Percentiles rank a stretch among this genome's conserved stretches.
These are phyloP conservation scores for Citrus unshiu DNA, from an alignment of 345 rosid species.

Conservation along the genomic window DNA sequence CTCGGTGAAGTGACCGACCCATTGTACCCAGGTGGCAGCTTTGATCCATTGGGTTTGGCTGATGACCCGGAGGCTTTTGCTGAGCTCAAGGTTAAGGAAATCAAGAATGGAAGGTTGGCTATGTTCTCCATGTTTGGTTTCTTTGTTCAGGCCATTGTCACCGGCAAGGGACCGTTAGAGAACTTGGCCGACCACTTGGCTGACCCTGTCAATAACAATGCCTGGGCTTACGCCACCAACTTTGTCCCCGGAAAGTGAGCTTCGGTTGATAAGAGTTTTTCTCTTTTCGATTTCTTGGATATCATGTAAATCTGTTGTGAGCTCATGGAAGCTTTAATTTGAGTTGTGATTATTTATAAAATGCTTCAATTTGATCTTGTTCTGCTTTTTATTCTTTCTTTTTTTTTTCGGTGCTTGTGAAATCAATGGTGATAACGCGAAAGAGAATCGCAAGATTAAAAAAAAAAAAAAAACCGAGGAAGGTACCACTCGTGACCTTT, in stretches of 20 bases:
- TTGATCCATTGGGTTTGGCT: constrained; percentile 80
- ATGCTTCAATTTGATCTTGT: neutral
- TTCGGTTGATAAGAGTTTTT: neutral
- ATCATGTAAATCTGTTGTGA: constrained; percentile 22
- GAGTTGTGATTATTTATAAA: constrained; percentile 9
- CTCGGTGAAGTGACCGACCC: constrained; percentile 72
- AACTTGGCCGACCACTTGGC: constrained; percentile 82
- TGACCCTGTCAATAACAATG: constrained; percentile 86
- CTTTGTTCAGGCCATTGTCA: constrained; percentile 85
- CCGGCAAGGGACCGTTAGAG: constrained; percentile 77
- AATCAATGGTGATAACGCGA: neutral
- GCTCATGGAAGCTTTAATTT: constrained; percentile 11
- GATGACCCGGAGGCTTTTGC: constrained; percentile 88
- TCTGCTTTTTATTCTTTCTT: neutral
- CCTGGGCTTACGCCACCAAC: constrained; percentile 89
- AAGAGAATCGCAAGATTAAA: no score
- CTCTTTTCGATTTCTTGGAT: neutral
- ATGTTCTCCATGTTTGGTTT: constrained; percentile 91
- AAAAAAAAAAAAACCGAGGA: no score
- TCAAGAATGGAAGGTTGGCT: constrained; percentile 80
- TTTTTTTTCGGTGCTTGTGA: no score
- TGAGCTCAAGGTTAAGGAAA: constrained; percentile 75
- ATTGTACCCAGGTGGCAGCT: constrained; percentile 77
- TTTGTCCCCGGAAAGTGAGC: constrained; percentile 82
- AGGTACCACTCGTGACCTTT: no score